Evolutionary conservation across 139 green algal genomes (phyloP), one percentile per base, ranked within the genome.

Genomic region (Chlamydomonas sp.): DNA sequence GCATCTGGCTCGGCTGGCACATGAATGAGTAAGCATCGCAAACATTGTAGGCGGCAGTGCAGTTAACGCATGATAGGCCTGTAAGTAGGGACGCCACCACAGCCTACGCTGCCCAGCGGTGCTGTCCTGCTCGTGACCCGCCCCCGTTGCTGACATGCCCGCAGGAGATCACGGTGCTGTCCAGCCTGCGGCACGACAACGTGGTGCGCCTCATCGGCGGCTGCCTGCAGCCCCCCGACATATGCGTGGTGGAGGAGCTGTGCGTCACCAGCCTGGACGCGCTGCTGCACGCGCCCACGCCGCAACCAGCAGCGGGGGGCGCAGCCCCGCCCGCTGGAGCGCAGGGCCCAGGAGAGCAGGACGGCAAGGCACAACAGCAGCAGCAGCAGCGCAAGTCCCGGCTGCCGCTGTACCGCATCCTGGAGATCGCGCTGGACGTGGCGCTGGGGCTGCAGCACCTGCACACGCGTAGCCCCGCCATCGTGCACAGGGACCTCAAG

Each of bases 161-260:
- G 58, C 87, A 87, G 87, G 80, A 90, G 80, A 17, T 90, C 18
- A 80, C 60, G 31, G 67, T 88, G 60, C 87, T 90, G 75, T 74
- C 73, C 61, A 60, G 4, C 15, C 72, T 90, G 60, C 73, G 79
- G 0, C 93, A 96, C 88, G 85, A 90, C 57, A 90, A 94, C 85
- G 92, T 95, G 59, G 89, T 95, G 59, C 73, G 61, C 18, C 90
- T 94, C 64, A 80, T 86, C 20, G 90, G 90, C 20, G 87, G 83
- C 66, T 90, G 79, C 64, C 66, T 93, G 49, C 79, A 80, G 57
- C 76, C 83, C 16, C 90, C 90, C 59, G 80, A 93, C 67, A 80
- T 93, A 4, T 91, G 90, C 82, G 63, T 90, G 63, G 86, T 93
- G 60, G 87, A 86, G 77, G 85, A 93, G 91, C 82, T 89, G 2